These are phyloP conservation scores for Cutaneotrichosporon sp. DNA, from an alignment of 1,284 basidiomycete species.

Conservation along the genomic window DNA sequence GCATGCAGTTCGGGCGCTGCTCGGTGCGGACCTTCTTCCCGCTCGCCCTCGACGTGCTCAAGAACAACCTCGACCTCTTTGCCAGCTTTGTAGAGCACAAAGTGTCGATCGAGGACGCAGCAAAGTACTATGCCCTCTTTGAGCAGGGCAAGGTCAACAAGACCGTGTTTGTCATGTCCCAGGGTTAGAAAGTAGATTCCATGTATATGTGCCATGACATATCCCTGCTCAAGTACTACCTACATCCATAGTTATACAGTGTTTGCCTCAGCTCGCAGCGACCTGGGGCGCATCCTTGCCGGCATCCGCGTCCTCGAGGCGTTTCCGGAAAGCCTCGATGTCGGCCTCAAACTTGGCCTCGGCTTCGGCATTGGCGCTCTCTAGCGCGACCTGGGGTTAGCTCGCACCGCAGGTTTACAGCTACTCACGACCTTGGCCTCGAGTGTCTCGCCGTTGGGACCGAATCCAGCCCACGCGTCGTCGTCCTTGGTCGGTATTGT, in stretches of 20 bases:
- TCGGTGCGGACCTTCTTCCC: slow-evolving; percentile 75
- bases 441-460: slow-evolving; percentile 32
- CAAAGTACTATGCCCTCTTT: slow-evolving; percentile 45
- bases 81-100: slow-evolving; percentile 41
- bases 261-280: not conserved
- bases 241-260: slow-evolving; percentile 1
- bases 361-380: slow-evolving; percentile 36
- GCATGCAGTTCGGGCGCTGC: slow-evolving; percentile 61
- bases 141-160: slow-evolving; percentile 45
- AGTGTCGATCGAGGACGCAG: slow-evolving; percentile 38
- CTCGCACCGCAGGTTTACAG: not conserved
- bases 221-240: too few relatives aligned
- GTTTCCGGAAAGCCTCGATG: slow-evolving; percentile 21
- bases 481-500: slow-evolving; percentile 10
- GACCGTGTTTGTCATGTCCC: slow-evolving; percentile 40
- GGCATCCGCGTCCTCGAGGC: slow-evolving; percentile 6
- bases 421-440: slow-evolving; percentile 40
- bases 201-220: too few relatives aligned
- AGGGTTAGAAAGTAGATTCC: not conserved
- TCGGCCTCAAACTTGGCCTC: slow-evolving; percentile 24
- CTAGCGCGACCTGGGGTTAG: slow-evolving; percentile 22
- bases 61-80: slow-evolving; percentile 38
- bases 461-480: slow-evolving; percentile 37
- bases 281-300: not conserved
- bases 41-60: slow-evolving; percentile 63